These are phyloP conservation scores for Pleodorina starrii DNA, from an alignment of 139 green algal genomes.

Conservation along the genomic window DNA sequence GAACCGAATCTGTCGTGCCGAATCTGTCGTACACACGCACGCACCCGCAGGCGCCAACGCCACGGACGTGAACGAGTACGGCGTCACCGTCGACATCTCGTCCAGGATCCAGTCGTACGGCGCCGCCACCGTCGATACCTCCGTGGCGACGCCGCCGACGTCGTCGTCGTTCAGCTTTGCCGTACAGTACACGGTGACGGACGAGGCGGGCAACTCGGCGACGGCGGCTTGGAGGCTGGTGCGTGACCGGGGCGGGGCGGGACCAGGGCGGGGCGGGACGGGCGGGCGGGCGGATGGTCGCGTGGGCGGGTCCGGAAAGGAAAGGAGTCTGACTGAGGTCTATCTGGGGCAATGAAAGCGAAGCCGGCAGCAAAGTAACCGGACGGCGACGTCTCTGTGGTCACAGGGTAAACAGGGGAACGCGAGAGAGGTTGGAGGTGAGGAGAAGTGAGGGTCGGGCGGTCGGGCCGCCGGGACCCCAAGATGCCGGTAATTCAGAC, in stretches of 20 bases:
- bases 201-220: conserved; percentile 48
- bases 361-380: too few relatives aligned
- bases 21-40: background rate
- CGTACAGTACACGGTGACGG: conserved; percentile 51
- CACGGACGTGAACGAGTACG: conserved; percentile 11
- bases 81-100: background rate
- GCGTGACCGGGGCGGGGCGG: background rate
- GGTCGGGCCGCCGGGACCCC: too few relatives aligned
- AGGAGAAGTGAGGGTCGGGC: too few relatives aligned
- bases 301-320: too few relatives aligned
- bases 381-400: too few relatives aligned
- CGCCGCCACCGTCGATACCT: conserved; percentile 47
- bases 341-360: too few relatives aligned
- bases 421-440: too few relatives aligned
- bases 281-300: too few relatives aligned
- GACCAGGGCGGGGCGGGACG: too few relatives aligned
- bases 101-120: background rate
- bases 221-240: conserved; percentile 37
- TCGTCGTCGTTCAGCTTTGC: conserved; percentile 37
- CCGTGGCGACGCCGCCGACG: conserved; percentile 30
- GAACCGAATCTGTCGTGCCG: background rate
- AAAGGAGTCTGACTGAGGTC: too few relatives aligned
- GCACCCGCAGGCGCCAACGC: background rate
- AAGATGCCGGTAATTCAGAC: too few relatives aligned
- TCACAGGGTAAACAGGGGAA: too few relatives aligned